Percentiles rank a stretch among this genome's conserved stretches.
Conservation (phyloP, 805 yeast species). For the Ogataea kodamae region DNA sequence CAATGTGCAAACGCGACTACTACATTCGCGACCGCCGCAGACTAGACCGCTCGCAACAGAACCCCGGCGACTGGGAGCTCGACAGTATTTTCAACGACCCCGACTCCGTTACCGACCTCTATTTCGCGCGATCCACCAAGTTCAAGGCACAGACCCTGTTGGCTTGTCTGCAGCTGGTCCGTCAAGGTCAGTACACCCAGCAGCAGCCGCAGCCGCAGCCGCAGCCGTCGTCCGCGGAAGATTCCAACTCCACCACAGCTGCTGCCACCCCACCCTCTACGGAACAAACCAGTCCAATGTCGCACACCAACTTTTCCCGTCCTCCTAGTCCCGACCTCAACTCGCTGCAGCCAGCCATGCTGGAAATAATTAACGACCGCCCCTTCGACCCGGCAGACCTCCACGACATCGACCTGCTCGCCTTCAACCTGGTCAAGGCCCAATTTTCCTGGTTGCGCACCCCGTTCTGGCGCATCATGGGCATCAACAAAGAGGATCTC, state of each 20-base stretch:
- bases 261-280: constrained; percentile 5
- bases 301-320: constrained; percentile 14
- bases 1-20: constrained; percentile 75
- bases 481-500: constrained; percentile 45
- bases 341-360: constrained; percentile 23
- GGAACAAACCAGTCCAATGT: constrained; percentile 9
- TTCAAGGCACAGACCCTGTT: constrained; percentile 28
- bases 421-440: constrained; percentile 36
- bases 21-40: constrained; percentile 36
- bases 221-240: constrained; percentile 4
- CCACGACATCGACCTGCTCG: constrained; percentile 43
- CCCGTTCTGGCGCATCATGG: constrained; percentile 56
- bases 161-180: constrained; percentile 19
- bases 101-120: constrained; percentile 17
- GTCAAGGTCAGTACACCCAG: constrained; percentile 14
- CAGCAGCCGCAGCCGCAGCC: background rate
- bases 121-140: constrained; percentile 25
- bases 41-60: constrained; percentile 2
- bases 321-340: constrained; percentile 29
- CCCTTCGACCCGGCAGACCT: constrained; percentile 40
- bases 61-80: constrained; percentile 22
- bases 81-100: constrained; percentile 24
- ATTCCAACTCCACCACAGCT: constrained; percentile 1
- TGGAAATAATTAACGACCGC: constrained; percentile 32
- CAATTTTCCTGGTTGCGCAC: constrained; percentile 26